A percentile compares a stretch with the other conserved stretches of the same genome.
These are phyloP conservation scores for Solanum stenotomum DNA, from an alignment of 257 asterid species.

Conservation along the genomic window DNA sequence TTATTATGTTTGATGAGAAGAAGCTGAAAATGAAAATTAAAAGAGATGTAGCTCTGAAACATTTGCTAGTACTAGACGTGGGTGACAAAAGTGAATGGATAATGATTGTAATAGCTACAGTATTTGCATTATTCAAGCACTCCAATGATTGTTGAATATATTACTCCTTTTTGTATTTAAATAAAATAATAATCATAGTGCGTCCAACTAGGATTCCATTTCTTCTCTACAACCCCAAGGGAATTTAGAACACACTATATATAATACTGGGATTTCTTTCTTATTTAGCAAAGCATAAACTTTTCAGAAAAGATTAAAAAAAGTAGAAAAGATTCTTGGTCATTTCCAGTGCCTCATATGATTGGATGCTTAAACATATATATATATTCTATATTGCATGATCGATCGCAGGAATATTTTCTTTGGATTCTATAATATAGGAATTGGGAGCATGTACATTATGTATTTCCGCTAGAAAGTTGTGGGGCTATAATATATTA, in stretches of 20 bases:
- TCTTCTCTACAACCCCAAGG: background rate
- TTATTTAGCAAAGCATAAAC: background rate
- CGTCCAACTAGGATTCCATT: conserved; percentile 27
- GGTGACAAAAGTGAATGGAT: background rate
- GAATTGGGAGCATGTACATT: background rate
- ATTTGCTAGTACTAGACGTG: background rate
- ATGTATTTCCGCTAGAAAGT: background rate
- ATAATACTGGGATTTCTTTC: background rate
- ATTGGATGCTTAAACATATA: background rate
- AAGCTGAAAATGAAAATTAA: background rate
- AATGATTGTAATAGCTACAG: background rate
- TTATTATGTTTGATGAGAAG: background rate
- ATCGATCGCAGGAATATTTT: background rate
- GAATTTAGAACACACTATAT: background rate
- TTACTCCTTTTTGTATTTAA: background rate
- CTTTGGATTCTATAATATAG: background rate
- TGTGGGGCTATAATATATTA: background rate
- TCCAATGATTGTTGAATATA: conserved; percentile 2
- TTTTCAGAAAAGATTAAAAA: background rate
- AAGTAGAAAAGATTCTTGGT: background rate
- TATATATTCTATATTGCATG: too few relatives aligned
- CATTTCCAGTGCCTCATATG: background rate
- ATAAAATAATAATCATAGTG: conserved; percentile 2
- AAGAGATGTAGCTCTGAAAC: background rate
- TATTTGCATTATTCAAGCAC: conserved; percentile 1